Evolutionary conservation across 2,329 filamentous ascomycete genomes (phyloP).

Genomic region (Ploettnerulaceae sp.): DNA sequence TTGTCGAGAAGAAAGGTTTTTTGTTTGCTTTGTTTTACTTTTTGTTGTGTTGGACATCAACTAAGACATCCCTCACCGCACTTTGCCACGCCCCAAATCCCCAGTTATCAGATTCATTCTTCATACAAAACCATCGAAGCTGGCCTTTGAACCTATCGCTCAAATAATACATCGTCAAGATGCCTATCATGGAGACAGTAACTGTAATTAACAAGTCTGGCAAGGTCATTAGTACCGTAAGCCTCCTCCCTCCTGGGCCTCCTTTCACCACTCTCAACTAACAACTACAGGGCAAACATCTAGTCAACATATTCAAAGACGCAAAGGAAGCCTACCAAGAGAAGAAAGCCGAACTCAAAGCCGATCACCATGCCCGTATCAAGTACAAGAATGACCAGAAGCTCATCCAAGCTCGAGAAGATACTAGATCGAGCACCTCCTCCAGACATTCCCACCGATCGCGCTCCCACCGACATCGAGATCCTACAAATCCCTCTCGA

Average conservation of each 20-base stretch:
- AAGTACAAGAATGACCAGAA: slow-evolving; percentile 57
- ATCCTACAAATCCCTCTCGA: slow-evolving; percentile 14
- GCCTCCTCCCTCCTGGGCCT: slow-evolving; percentile 32
- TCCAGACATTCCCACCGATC: slow-evolving; percentile 34
- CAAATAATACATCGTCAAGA: slow-evolving; percentile 20
- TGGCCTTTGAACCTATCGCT: slow-evolving; percentile 22
- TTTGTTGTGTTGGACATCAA: no score
- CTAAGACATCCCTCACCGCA: no score
- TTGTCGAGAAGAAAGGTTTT: no score
- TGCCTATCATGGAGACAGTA: slow-evolving; percentile 62
- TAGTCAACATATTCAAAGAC: slow-evolving; percentile 87
- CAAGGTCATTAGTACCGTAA: slow-evolving; percentile 83
- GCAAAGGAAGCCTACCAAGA: slow-evolving; percentile 84
- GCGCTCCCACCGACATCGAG: slow-evolving; percentile 23
- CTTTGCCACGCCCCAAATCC: no score
- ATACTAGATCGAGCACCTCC: slow-evolving; percentile 38
- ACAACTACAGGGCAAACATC: slow-evolving; percentile 71
- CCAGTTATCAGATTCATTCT: no score
- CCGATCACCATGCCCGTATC: slow-evolving; percentile 57
- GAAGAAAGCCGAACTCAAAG: slow-evolving; percentile 76
- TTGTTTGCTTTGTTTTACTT: no score
- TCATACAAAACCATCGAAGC: no score
- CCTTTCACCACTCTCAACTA: slow-evolving; percentile 10
- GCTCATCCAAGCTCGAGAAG: slow-evolving; percentile 40
- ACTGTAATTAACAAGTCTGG: slow-evolving; percentile 88